Evolutionary conservation across 1,284 basidiomycete species (phyloP).

Genomic region (Pseudozyma flocculosa): DNA sequence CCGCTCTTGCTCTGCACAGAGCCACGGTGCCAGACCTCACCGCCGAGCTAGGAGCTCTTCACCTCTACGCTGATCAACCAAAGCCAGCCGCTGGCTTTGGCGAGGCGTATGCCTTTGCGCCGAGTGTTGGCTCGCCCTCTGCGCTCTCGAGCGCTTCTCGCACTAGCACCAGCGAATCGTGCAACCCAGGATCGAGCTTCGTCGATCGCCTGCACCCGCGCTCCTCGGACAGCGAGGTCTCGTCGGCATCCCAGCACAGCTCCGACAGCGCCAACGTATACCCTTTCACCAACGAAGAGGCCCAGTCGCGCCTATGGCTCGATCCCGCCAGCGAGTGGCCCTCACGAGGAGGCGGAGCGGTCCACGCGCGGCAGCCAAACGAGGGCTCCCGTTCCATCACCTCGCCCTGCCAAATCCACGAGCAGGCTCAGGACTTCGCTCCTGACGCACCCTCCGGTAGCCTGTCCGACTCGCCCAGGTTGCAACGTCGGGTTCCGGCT

Average conservation of each 20-base stretch:
- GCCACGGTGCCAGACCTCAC: too few species aligned
- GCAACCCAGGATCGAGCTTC: neutral
- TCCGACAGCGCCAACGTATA: neutral
- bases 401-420: too few species aligned
- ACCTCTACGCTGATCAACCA: neutral
- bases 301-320: neutral
- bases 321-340: neutral
- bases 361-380: too few species aligned
- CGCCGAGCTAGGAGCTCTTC: too few species aligned
- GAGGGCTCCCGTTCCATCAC: too few species aligned
- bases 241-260: neutral
- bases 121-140: neutral
- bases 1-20: too few species aligned
- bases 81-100: neutral
- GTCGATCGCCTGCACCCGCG: neutral
- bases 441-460: too few species aligned
- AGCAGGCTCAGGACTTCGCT: too few species aligned
- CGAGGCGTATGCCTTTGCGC: neutral
- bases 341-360: too few species aligned
- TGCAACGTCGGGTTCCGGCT: too few species aligned
- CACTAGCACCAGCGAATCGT: neutral
- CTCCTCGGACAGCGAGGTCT: neutral
- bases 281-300: neutral
- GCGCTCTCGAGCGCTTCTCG: neutral
- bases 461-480: too few species aligned